These are phyloP conservation scores for Zizania latifolia DNA, from an alignment of 176 grass and related monocot genomes.

Conservation along the genomic window DNA sequence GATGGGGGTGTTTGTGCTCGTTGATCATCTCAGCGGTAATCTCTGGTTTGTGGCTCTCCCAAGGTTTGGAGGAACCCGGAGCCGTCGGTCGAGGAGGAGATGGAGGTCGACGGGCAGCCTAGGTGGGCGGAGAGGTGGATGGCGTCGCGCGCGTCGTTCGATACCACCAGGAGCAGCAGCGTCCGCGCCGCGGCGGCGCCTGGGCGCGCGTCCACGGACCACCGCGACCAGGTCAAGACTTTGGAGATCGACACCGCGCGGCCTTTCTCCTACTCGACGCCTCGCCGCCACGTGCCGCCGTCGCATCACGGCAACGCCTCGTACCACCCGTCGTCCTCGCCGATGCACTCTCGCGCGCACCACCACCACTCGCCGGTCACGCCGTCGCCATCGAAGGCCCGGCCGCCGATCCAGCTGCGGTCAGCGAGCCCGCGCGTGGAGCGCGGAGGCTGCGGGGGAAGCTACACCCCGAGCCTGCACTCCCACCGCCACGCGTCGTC, in stretches of 20 bases:
- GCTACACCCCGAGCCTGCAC: conserved; percentile 49
- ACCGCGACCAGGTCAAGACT: conserved; percentile 68
- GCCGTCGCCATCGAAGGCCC: conserved; percentile 68
- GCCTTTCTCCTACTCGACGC: conserved; percentile 71
- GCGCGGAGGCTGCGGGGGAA: conserved; percentile 12
- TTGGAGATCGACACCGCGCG: conserved; percentile 78
- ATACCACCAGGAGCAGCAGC: conserved; percentile 64
- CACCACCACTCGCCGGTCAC: conserved; percentile 48
- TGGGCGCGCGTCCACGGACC: conserved; percentile 59
- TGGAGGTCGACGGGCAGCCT: conserved; percentile 42
- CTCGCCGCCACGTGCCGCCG: conserved; percentile 28
- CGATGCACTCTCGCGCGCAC: conserved; percentile 49
- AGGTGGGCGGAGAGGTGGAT: conserved; percentile 84
- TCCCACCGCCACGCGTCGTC: conserved; percentile 22
- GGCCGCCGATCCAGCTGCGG: conserved; percentile 52
- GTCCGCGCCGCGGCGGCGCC: not conserved
- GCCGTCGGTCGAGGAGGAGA: conserved; percentile 55
- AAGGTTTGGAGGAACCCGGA: conserved; percentile 76
- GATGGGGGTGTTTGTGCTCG: not conserved
- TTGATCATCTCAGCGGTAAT: not conserved
- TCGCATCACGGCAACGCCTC: conserved; percentile 15
- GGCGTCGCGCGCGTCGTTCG: conserved; percentile 80
- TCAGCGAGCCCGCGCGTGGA: conserved; percentile 78
- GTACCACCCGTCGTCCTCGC: conserved; percentile 29
- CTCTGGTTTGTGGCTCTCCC: not conserved